These are phyloP conservation scores for Ceratobasidium sp. DNA, from an alignment of 1,284 basidiomycete species.

Conservation along the genomic window DNA sequence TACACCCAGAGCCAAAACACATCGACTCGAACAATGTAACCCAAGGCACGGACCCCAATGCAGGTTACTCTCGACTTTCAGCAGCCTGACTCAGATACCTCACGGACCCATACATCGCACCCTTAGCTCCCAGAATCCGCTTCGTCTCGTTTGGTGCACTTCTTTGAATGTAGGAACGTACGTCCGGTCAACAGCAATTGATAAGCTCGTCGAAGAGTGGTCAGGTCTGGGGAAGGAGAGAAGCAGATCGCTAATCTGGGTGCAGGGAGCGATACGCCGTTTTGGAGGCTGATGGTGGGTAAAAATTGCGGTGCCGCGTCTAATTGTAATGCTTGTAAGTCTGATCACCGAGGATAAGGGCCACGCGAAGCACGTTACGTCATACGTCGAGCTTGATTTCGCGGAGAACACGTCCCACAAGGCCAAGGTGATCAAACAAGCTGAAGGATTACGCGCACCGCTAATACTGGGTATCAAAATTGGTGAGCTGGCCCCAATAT, in stretches of 20 bases:
- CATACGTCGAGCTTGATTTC: slow-evolving; percentile 93
- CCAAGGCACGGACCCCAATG: slow-evolving; percentile 79
- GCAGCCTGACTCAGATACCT: slow-evolving; percentile 83
- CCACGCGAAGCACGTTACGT: slow-evolving; percentile 56
- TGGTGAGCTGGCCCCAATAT: slow-evolving; percentile 48
- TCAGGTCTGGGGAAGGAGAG: slow-evolving; percentile 60
- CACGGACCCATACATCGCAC: slow-evolving; percentile 74
- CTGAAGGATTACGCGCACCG: slow-evolving; percentile 67
- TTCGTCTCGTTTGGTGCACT: slow-evolving; percentile 78
- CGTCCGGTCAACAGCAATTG: slow-evolving; percentile 84
- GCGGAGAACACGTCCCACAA: slow-evolving; percentile 86
- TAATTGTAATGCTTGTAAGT: not conserved
- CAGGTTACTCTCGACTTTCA: slow-evolving; percentile 81
- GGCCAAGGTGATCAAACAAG: slow-evolving; percentile 82
- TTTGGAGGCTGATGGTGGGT: slow-evolving; percentile 89
- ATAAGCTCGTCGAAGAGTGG: slow-evolving; percentile 82
- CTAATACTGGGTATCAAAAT: slow-evolving; percentile 63
- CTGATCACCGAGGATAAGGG: slow-evolving; percentile 60
- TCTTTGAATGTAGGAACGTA: slow-evolving; percentile 94
- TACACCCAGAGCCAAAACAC: slow-evolving; percentile 6
- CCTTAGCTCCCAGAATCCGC: slow-evolving; percentile 74
- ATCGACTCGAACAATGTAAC: slow-evolving; percentile 68
- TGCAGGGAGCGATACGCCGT: slow-evolving; percentile 92
- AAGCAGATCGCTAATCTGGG: slow-evolving; percentile 89
- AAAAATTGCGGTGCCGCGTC: not conserved